A percentile compares a stretch with the other conserved stretches of the same genome.
Conservation (phyloP, 306 rosid species). For the Cicer bijugum region DNA sequence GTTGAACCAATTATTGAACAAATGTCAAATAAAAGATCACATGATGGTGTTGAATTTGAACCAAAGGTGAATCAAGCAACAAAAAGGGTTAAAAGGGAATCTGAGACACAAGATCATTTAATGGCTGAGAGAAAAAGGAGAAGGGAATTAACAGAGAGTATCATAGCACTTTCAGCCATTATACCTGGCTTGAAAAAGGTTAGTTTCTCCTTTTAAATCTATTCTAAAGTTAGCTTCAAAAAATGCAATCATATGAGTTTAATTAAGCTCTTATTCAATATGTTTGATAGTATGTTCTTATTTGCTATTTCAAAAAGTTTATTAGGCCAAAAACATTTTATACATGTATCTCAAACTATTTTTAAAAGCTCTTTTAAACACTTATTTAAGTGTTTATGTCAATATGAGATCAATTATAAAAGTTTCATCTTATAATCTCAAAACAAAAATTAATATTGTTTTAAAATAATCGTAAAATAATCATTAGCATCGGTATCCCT, state of each 20-base stretch:
- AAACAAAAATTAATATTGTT: too few species aligned
- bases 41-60: constrained; percentile 6
- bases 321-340: too few species aligned
- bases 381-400: too few species aligned
- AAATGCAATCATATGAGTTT: neutral
- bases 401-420: too few species aligned
- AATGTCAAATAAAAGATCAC: neutral
- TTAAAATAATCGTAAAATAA: too few species aligned
- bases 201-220: neutral
- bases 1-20: constrained; percentile 9
- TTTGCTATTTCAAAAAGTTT: too few species aligned
- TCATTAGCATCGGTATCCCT: too few species aligned
- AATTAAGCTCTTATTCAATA: neutral
- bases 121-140: constrained; percentile 50
- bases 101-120: constrained; percentile 34
- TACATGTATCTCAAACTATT: too few species aligned
- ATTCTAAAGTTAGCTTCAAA: neutral
- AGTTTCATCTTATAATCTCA: too few species aligned
- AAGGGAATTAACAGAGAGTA: constrained; percentile 34
- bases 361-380: neutral
- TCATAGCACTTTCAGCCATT: constrained; percentile 46
- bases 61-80: neutral
- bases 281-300: too few species aligned
- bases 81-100: constrained; percentile 14
- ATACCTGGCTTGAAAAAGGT: constrained; percentile 52